These are phyloP conservation scores for Capsicum pubescens DNA, from an alignment of 257 asterid genomes.

Conservation along the genomic window DNA sequence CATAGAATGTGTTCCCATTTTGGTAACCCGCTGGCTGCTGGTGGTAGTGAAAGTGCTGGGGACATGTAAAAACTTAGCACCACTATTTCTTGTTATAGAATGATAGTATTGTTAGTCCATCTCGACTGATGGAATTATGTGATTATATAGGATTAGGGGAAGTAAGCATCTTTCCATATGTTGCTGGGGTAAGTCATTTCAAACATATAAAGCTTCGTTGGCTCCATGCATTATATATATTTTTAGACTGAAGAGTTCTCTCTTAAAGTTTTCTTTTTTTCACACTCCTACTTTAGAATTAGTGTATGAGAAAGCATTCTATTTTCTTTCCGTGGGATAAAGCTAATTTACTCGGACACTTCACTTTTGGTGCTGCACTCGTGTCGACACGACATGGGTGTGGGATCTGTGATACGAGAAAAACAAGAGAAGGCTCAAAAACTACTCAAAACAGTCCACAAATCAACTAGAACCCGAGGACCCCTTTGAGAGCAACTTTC, in stretches of 20 bases:
- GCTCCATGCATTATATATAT: neutral
- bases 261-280: neutral
- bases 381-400: too few species aligned
- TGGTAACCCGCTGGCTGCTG: neutral
- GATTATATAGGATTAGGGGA: constrained; percentile 5
- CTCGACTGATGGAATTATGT: neutral
- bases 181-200: neutral
- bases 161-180: neutral
- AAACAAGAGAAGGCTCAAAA: too few species aligned
- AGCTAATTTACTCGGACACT: too few species aligned
- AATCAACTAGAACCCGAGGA: too few species aligned
- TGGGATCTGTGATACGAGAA: too few species aligned
- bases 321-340: neutral
- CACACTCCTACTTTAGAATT: neutral
- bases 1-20: constrained; percentile 10
- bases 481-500: too few species aligned
- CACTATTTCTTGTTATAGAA: neutral
- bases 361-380: too few species aligned
- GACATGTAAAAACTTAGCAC: neutral
- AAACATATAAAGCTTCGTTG: neutral
- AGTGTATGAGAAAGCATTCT: neutral
- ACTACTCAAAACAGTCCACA: too few species aligned
- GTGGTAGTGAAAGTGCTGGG: constrained; percentile 12
- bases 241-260: neutral
- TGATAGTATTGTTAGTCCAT: constrained; percentile 15